Percentiles rank a stretch among this genome's conserved stretches.
Conservation (phyloP, 2,329 filamentous ascomycete genomes). For the Balansia obtecta region DNA sequence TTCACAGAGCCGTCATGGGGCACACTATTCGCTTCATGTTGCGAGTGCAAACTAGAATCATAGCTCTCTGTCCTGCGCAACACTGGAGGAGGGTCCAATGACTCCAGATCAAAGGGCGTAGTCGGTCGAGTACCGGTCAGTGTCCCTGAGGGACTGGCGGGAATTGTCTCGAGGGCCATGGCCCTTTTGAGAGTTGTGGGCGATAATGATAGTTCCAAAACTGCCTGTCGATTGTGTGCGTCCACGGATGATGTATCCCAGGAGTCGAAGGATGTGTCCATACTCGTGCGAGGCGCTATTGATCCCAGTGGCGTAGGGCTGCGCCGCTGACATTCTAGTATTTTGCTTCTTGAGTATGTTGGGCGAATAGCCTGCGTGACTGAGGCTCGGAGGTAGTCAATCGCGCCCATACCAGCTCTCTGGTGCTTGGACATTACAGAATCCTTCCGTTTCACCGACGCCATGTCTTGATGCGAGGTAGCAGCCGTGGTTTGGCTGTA, state of each 20-base stretch:
- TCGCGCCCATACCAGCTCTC: constrained; percentile 13
- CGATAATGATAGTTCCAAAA: constrained; percentile 35
- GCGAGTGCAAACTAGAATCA: constrained; percentile 27
- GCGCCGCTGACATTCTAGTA: constrained; percentile 33
- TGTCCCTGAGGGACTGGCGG: constrained; percentile 50
- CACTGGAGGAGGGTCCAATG: constrained; percentile 37
- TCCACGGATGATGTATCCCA: constrained; percentile 65
- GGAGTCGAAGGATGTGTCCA: constrained; percentile 56
- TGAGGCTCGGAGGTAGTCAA: constrained; percentile 22
- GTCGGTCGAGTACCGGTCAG: constrained; percentile 49
- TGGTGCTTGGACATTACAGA: constrained; percentile 30
- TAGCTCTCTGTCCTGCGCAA: constrained; percentile 37
- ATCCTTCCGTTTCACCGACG: constrained; percentile 25
- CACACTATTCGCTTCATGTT: constrained; percentile 15
- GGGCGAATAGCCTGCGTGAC: constrained; percentile 38
- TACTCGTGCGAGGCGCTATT: constrained; percentile 20
- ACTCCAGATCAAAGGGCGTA: constrained; percentile 30
- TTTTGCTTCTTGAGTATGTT: constrained; percentile 41
- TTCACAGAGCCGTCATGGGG: constrained; percentile 20
- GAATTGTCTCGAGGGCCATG: constrained; percentile 52
- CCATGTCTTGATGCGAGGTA: constrained; percentile 19
- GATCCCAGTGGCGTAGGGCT: constrained; percentile 38
- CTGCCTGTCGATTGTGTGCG: constrained; percentile 44
- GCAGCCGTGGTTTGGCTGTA: constrained; percentile 33
- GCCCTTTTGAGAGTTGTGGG: constrained; percentile 33